Percentiles rank a stretch among this genome's conserved stretches.
These are phyloP conservation scores for Aspergillus homomorphus DNA, from an alignment of 495 filamentous ascomycete genomes.

Conservation along the genomic window DNA sequence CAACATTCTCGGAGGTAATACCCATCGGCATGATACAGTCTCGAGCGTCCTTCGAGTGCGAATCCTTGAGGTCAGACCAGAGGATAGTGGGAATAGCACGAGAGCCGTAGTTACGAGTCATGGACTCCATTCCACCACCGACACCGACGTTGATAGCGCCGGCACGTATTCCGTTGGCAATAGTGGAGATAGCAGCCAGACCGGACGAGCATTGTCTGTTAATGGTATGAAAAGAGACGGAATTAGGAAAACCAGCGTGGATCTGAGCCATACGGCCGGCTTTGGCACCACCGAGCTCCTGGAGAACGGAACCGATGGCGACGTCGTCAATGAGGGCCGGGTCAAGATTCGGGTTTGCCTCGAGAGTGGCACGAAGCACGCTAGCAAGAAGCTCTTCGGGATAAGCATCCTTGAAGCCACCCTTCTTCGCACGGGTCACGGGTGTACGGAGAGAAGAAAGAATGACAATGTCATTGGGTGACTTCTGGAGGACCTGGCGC, in stretches of 20 bases:
- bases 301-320: constrained; percentile 80
- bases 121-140: constrained; percentile 88
- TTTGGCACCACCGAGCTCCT: constrained; percentile 87
- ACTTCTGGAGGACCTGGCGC: constrained; percentile 73
- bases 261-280: constrained; percentile 87
- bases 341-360: constrained; percentile 70
- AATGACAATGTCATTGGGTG: constrained; percentile 80
- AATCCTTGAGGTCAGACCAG: constrained; percentile 71
- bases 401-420: constrained; percentile 81
- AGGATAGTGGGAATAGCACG: constrained; percentile 76
- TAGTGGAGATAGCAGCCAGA: constrained; percentile 66
- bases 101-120: constrained; percentile 84
- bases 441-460: constrained; percentile 85
- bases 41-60: constrained; percentile 60
- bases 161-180: constrained; percentile 67
- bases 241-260: constrained; percentile 72
- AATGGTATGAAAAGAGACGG: constrained; percentile 75
- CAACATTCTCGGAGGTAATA: constrained; percentile 88
- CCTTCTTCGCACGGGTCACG: constrained; percentile 76
- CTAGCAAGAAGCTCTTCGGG: constrained; percentile 82
- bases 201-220: constrained; percentile 84
- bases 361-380: constrained; percentile 80
- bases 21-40: constrained; percentile 97
- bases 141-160: constrained; percentile 76
- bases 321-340: constrained; percentile 74